Conservation (phyloP, 371 early-diverging fungal species). For the Mucor saturninus region DNA sequence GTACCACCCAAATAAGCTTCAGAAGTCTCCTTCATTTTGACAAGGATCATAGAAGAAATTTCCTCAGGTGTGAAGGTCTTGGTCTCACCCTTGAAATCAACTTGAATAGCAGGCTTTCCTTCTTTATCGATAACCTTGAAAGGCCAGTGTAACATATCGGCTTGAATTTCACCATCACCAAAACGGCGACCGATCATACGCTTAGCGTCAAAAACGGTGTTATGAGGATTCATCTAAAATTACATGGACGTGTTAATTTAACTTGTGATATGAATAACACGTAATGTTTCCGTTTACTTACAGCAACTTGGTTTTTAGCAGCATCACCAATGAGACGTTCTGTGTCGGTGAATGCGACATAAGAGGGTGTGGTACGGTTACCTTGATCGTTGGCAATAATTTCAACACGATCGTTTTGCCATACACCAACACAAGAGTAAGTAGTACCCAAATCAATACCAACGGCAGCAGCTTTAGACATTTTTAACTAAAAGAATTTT, state of each 20-base stretch:
- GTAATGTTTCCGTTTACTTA: conserved; percentile 14
- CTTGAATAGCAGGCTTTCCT: conserved; percentile 90
- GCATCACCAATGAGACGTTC: conserved; percentile 83
- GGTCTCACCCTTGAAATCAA: conserved; percentile 88
- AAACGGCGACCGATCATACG: conserved; percentile 95
- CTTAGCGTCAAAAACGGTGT: conserved; percentile 94
- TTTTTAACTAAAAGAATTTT: conserved; percentile 8
- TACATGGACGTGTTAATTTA: background rate
- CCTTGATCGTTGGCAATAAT: conserved; percentile 78
- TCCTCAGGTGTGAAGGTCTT: conserved; percentile 93
- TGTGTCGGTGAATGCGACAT: conserved; percentile 77
- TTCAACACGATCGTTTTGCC: conserved; percentile 85
- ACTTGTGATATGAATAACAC: conserved; percentile 27
- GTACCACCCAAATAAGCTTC: conserved; percentile 83
- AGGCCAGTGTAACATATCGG: conserved; percentile 84
- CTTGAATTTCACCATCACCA: conserved; percentile 85
- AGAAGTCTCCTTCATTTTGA: conserved; percentile 92
- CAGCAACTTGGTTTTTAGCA: conserved; percentile 78
- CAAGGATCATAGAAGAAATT: conserved; percentile 92
- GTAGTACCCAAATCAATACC: conserved; percentile 98
- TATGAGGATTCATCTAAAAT: conserved; percentile 81
- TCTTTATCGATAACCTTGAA: conserved; percentile 93
- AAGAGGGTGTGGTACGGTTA: conserved; percentile 85
- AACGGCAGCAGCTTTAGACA: conserved; percentile 41
- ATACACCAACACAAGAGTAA: conserved; percentile 95